A percentile compares a stretch with the other conserved stretches of the same genome.
These are phyloP conservation scores for Prototheca stagnorum DNA, from an alignment of 163 green algal genomes.

Conservation along the genomic window DNA sequence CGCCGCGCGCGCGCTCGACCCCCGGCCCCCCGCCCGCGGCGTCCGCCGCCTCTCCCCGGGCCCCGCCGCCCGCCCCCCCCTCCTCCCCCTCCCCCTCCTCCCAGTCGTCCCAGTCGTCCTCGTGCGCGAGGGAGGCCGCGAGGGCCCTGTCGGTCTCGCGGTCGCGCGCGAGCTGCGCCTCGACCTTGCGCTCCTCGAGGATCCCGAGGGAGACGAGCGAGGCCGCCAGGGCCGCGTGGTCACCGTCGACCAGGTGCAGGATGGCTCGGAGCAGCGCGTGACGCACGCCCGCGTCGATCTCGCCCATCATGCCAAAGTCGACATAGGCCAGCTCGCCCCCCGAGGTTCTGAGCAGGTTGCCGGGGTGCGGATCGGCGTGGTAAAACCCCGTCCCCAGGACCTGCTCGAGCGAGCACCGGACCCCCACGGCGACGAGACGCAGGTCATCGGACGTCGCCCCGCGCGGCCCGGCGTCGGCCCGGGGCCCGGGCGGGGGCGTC, in stretches of 20 bases:
- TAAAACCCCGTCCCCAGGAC: conserved; percentile 32
- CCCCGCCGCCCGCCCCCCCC: too few relatives aligned
- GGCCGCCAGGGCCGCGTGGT: conserved; percentile 44
- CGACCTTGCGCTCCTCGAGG: conserved; percentile 43
- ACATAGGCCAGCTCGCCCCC: conserved; percentile 68
- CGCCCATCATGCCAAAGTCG: conserved; percentile 61
- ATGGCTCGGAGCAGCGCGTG: conserved; percentile 58
- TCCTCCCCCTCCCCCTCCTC: conserved; percentile 15
- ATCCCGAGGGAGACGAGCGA: conserved; percentile 75
- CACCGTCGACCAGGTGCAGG: conserved; percentile 69
- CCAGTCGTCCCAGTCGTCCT: too few relatives aligned
- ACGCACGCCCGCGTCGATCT: conserved; percentile 22
- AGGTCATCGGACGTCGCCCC: conserved; percentile 49
- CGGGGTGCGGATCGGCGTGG: conserved; percentile 38
- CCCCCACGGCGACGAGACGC: conserved; percentile 73
- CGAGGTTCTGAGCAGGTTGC: conserved; percentile 65
- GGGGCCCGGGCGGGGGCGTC: background rate
- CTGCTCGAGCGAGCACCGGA: conserved; percentile 74
- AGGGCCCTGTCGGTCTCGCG: too few relatives aligned
- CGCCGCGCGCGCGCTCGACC: background rate
- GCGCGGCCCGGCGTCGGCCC: background rate
- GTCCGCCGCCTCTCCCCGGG: too few relatives aligned
- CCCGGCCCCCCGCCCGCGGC: conserved; percentile 20
- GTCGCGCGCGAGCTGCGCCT: too few relatives aligned
- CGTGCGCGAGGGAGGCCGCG: too few relatives aligned